Conservation (phyloP, 257 asterid genomes). For the Hygrophila difformis region DNA sequence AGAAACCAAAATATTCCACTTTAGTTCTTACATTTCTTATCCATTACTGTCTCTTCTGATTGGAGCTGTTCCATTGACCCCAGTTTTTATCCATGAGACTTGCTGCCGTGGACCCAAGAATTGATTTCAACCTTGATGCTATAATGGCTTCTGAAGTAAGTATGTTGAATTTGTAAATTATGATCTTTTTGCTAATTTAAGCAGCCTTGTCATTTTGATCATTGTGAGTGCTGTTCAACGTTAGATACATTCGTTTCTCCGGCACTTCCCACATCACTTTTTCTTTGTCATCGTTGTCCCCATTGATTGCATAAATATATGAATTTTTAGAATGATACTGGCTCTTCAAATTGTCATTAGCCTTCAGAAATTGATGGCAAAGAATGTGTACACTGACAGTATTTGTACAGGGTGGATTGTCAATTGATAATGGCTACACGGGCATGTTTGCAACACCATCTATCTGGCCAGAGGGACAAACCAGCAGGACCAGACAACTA, state of each 20-base stretch:
- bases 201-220: too few relatives aligned
- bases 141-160: slow-evolving; percentile 64
- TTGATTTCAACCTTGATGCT: slow-evolving; percentile 60
- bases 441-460: slow-evolving; percentile 51
- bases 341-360: too few relatives aligned
- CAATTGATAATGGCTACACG: slow-evolving; percentile 36
- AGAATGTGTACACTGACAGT: too few relatives aligned
- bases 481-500: slow-evolving; percentile 40
- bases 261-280: too few relatives aligned
- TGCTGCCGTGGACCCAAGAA: slow-evolving; percentile 72
- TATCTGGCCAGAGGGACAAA: slow-evolving; percentile 51
- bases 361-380: too few relatives aligned
- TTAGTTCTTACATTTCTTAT: background rate
- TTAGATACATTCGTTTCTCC: too few relatives aligned
- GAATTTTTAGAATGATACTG: too few relatives aligned
- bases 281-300: too few relatives aligned
- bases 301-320: too few relatives aligned
- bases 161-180: slow-evolving; percentile 3
- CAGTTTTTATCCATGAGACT: slow-evolving; percentile 90
- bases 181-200: slow-evolving; percentile 1
- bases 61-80: slow-evolving; percentile 13
- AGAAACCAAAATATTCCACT: background rate
- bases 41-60: slow-evolving; percentile 14
- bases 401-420: slow-evolving; percentile 44
- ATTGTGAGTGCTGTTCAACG: too few relatives aligned